phyloP scores from a whole-genome alignment of 2,329 filamentous ascomycete genomes.

The Acephala macrosclerotiorum region DNA sequence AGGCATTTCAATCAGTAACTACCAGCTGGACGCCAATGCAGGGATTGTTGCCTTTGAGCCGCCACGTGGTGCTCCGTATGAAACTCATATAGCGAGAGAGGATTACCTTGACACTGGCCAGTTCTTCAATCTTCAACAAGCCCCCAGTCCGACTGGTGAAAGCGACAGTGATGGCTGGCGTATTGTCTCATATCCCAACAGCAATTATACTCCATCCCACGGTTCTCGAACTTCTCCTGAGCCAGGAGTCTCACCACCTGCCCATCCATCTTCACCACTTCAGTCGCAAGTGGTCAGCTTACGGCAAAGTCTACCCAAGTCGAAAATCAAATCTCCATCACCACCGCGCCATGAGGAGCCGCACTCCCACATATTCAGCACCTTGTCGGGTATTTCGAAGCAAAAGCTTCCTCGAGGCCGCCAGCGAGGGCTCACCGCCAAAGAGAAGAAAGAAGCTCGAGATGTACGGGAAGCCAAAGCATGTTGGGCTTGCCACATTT shows the following conservation, averaged over 20 bases:
- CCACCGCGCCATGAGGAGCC: constrained; percentile 30
- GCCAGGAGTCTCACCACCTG: constrained; percentile 24
- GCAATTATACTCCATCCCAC: constrained; percentile 30
- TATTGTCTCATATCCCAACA: constrained; percentile 29
- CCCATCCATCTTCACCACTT: constrained; percentile 23
- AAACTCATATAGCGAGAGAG: constrained; percentile 71
- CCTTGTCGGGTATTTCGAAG: constrained; percentile 33
- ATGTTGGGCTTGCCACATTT: constrained; percentile 45
- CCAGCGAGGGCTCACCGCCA: constrained; percentile 37
- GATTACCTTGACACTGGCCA: constrained; percentile 66
- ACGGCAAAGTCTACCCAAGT: neutral
- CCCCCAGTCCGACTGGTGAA: constrained; percentile 28
- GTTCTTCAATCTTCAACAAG: constrained; percentile 38
- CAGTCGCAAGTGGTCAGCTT: neutral
- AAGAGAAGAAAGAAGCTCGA: constrained; percentile 42
- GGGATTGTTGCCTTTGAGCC: constrained; percentile 57
- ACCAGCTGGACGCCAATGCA: constrained; percentile 23
- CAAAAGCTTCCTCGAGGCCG: constrained; percentile 37
- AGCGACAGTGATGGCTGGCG: constrained; percentile 35
- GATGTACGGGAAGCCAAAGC: constrained; percentile 43
- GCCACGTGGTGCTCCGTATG: constrained; percentile 62
- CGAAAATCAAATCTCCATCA: neutral
- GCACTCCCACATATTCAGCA: constrained; percentile 40
- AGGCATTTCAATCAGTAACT: constrained; percentile 27
- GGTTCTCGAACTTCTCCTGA: constrained; percentile 26